These are phyloP conservation scores for Amaranthus hypochondriacus DNA, from an alignment of 148 eudicot genomes.

Conservation along the genomic window DNA sequence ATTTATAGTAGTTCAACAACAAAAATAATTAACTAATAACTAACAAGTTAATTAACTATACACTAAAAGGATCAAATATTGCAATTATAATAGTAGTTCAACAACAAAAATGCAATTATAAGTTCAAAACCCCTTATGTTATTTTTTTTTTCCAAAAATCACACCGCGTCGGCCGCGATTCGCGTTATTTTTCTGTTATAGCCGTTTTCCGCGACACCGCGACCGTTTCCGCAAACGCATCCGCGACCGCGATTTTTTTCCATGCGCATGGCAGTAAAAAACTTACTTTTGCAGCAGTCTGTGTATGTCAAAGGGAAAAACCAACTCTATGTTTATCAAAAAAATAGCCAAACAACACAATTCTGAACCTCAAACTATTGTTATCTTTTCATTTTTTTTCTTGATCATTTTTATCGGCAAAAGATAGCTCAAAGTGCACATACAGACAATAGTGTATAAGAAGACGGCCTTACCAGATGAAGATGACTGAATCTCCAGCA, in stretches of 20 bases:
- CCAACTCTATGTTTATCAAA: not conserved
- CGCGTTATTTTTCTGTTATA: too few species aligned
- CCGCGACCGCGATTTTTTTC: not conserved
- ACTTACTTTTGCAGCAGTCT: not conserved
- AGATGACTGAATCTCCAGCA: conserved; percentile 70
- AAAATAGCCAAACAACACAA: not conserved
- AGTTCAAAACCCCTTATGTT: too few species aligned
- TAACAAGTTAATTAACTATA: too few species aligned
- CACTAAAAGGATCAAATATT: too few species aligned
- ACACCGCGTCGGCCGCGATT: too few species aligned
- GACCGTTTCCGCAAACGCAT: not conserved
- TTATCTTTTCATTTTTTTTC: not conserved
- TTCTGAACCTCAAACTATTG: not conserved
- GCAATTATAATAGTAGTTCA: too few species aligned
- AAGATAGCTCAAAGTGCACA: not conserved
- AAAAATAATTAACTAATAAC: too few species aligned
- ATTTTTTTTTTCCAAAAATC: too few species aligned
- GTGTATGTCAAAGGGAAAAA: not conserved
- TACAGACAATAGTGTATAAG: conserved; percentile 2
- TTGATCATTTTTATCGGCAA: not conserved
- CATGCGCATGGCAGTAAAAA: not conserved
- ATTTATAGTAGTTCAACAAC: too few species aligned
- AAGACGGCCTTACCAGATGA: conserved; percentile 47
- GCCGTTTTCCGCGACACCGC: too few species aligned
- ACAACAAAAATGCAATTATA: too few species aligned